Evolutionary conservation across 78 protist species (phyloP), one percentile per base, ranked within the genome.

Genomic region (Dictyostelium brefeldianum): DNA sequence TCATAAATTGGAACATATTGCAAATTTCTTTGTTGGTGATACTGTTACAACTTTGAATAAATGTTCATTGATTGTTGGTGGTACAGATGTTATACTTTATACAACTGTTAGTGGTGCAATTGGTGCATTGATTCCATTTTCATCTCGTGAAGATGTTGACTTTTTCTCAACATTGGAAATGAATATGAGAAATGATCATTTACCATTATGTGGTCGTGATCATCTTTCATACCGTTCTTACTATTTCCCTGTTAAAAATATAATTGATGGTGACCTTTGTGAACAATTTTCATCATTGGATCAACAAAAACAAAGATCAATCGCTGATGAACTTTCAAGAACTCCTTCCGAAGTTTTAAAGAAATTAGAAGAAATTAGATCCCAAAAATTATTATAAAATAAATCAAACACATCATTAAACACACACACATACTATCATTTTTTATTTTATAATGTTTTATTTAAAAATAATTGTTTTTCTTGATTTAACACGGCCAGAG

Each of bases 201-300:
- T 97, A 8, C 95, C 98, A 64, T 51, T 97, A 22, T 73, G 90
- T 17, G 99, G 98, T 15, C 91, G 98, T 59, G 99, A 97, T 80
- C 99, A 98, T 64, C 85, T 97, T 50, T 7, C 97, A 47, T 98
- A 85, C 95, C 92, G 99, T 48, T 97, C 98, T 53, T 81, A 75
- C 78, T 98, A 96, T 71, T 89, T 91, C 96, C 99, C 99, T 11
- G 96, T 94, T 65, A 98, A 98, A 96, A 89, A 89, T 73, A 96
- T 96, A 7, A 81, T 98, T 7, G 99, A 98, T 90, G 99, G 99
- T 18, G 99, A 98, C 73, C 92, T 98, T 27, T 97, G 98, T 83
- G 98, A 97, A 89, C 92, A 81, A 80, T 98, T 74, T 56, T 50
- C 20, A 9, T 3, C 81, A 1, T 80, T 98, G n/a, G 78, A 89